These are phyloP conservation scores for Alectoria sarmentosa DNA, from an alignment of 495 filamentous ascomycete species.

Conservation along the genomic window DNA sequence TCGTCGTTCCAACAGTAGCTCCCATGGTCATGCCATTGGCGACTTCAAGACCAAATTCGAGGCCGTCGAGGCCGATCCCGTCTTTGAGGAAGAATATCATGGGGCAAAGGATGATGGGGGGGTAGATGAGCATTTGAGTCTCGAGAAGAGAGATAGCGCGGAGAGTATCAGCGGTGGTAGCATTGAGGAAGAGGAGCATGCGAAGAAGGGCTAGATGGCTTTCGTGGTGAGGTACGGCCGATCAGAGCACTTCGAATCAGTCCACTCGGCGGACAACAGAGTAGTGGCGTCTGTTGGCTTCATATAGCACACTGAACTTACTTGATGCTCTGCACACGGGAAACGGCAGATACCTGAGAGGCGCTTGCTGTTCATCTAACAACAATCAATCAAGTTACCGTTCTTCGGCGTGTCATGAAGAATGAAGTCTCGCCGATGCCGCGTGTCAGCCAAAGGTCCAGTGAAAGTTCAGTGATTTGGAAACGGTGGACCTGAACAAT, in stretches of 20 bases:
- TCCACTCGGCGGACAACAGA: not conserved
- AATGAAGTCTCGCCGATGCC: not conserved
- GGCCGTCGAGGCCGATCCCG: conserved; percentile 71
- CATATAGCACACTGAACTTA: conserved; percentile 1
- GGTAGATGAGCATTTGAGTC: conserved; percentile 34
- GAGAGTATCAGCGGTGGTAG: conserved; percentile 33
- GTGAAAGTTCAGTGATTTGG: not conserved
- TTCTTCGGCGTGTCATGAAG: not conserved
- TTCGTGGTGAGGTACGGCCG: not conserved
- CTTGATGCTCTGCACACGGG: conserved; percentile 10
- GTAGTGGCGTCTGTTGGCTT: not conserved
- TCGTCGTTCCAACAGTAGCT: conserved; percentile 86
- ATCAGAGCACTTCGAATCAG: conserved; percentile 10
- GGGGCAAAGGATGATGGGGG: conserved; percentile 45
- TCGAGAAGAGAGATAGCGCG: conserved; percentile 46
- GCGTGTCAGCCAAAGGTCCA: not conserved
- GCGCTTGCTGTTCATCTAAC: conserved; percentile 5
- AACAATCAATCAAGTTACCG: conserved; percentile 8
- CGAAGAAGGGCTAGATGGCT: conserved; percentile 30
- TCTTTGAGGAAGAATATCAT: conserved; percentile 80
- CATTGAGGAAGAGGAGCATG: conserved; percentile 39
- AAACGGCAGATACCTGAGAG: not conserved
- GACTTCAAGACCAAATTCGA: conserved; percentile 88
- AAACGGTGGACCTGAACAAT: not conserved
- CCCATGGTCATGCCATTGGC: conserved; percentile 50